Evolutionary conservation across 1,139 yeast species (phyloP), one percentile per base, ranked within the genome.

Genomic region (Lodderomyces metapsilosis): DNA sequence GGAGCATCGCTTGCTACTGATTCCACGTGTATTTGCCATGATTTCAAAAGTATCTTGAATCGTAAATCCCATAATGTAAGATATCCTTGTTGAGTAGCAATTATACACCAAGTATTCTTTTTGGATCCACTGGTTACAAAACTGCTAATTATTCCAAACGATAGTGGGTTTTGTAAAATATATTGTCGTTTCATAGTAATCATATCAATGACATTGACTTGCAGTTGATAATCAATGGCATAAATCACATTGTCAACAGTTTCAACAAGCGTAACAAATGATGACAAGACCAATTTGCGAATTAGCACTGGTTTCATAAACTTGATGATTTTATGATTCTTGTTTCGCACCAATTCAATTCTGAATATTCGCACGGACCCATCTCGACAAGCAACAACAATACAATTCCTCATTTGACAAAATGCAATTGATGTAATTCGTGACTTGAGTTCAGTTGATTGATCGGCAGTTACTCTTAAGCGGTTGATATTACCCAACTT

Each of bases 61-160:
- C 96, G 67, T 34, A 86, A 52, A 59, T 91, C 97, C 95, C 96
- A 89, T 16, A 92, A 60, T 47, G 80, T 80, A 24, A 92, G 58
- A 1, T 82, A 64, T 1, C 98, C 98, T 36, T 74, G 75, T 1
- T 77, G 67, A 0, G 97, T 87, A 0, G 96, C 97, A 2, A 84
- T 57, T 4, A 88, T 58, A 3, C 86, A 53, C 91, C 96, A 88
- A 6, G 59, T 52, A 65, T 69, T 61, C 13, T 38, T 28, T 5
- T 58, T 48, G 0, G 62, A 61, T 45, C 83, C 86, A 20, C 22
- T 20, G n/a, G 84, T 61, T 1, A 78, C 71, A 51, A 88, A 76
- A 17, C 83, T 63, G 0, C 81, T 76, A 0, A 84, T 75, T 3
- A 76, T 60, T 0, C 98, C 98, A 62, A 81, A 83, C 2, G 73